Percentiles rank a stretch among this genome's conserved stretches.
Evolutionary conservation across 768 basidiomycete genomes (phyloP).

Genomic region (Tylopilus balloui): DNA sequence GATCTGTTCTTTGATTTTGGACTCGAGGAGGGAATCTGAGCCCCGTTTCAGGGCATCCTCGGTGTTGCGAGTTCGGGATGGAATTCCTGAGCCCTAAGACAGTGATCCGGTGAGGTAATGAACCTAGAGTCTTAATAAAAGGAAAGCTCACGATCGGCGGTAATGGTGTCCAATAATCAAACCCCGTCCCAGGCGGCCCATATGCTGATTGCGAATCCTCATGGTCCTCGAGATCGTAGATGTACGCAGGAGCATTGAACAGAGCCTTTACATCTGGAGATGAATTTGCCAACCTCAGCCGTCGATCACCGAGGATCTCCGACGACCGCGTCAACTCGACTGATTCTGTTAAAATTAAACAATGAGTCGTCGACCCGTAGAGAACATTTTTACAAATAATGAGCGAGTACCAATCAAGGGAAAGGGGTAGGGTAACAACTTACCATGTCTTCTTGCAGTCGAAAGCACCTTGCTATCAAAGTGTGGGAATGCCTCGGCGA

Average conservation of each 20-base stretch:
- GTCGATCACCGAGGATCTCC: constrained; percentile 65
- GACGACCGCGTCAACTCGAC: constrained; percentile 64
- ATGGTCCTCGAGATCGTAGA: constrained; percentile 73
- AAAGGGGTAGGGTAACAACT: constrained; percentile 12
- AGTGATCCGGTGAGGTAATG: constrained; percentile 19
- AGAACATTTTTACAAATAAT: background rate
- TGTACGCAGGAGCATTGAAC: constrained; percentile 83
- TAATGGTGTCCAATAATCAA: constrained; percentile 75
- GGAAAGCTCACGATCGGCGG: constrained; percentile 63
- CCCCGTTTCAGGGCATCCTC: constrained; percentile 80
- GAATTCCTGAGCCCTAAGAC: constrained; percentile 60
- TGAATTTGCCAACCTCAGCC: constrained; percentile 79
- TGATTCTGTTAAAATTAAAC: constrained; percentile 47
- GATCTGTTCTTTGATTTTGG: constrained; percentile 74
- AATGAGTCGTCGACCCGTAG: constrained; percentile 10
- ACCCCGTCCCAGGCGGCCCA: constrained; percentile 44
- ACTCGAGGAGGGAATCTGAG: constrained; percentile 78
- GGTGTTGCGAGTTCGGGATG: constrained; percentile 60
- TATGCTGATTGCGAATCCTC: constrained; percentile 62
- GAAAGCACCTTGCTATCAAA: constrained; percentile 94
- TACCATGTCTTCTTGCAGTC: constrained; percentile 64
- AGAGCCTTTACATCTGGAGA: constrained; percentile 94
- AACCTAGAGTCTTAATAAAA: constrained; percentile 3
- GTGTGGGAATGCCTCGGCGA: constrained; percentile 93
- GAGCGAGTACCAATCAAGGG: background rate